Evolutionary conservation across 1,284 basidiomycete genomes (phyloP), one percentile per base, ranked within the genome.

Genomic region (Violaceomyces palustris): DNA sequence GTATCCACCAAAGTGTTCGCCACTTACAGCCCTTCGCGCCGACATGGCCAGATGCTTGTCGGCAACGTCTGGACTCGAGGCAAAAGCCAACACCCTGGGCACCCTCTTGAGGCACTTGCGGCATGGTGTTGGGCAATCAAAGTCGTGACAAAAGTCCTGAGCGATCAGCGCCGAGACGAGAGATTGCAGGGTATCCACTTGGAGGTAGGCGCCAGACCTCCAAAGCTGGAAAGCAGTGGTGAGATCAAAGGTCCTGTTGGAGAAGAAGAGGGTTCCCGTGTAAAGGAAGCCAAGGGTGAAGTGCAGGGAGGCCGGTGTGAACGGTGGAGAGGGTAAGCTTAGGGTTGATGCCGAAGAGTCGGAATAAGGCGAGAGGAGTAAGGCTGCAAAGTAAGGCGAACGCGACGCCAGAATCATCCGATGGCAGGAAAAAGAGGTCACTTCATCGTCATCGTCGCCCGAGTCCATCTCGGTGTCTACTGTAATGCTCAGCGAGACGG

Each of bases 211-310:
- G 3, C 90, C 85, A 1, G 88, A 83, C 23, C 84, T 82, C 75
- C 91, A 83, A 62, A 97, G 88, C 49, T 87, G 82, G 71, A 97
- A 89, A 0, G 88, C 87, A 12, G 90, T 97, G 35, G 84, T 80
- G 49, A 97, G 82, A 76, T 97, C 91, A 74, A 90, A 94, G 0
- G 87, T 85, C 15, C 93, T 80, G 67, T 94, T 88, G 3, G 88
- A 91, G 71, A 96, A 94, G 35, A 85, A 79, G 38, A 98, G 83
- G 6, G 89, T 92, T 32, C 93, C 93, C 10, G 90, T 89, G 70
- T 97, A 97, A 40, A 92, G 80, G 74, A 85, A 92, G 12, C 92
- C 92, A 22, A 98, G 82, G 21, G 89, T 88, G 70, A 97, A 97
- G 74, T 96, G 90, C 3, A 94, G 78, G 0, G 90, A 88, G 0